Evolutionary conservation across 2,329 filamentous ascomycete genomes (phyloP), one percentile per base, ranked within the genome.

Genomic region (Epichloe baconii): DNA sequence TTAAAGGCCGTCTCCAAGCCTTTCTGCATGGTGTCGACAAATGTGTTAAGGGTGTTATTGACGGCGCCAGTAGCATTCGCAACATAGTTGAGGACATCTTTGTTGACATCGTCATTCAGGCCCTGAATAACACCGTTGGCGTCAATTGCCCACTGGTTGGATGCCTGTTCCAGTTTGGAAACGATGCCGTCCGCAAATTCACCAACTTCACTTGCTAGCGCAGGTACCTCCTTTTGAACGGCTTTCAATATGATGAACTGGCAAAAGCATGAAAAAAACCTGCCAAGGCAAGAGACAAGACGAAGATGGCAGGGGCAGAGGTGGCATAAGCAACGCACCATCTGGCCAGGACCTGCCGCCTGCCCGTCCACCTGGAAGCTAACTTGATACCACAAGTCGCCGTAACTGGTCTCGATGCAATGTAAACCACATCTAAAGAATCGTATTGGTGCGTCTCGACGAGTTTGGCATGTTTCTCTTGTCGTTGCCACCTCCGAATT

Each of bases 281-380:
- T 2, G 89, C 88, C 10, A 94, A 62, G 10, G 85, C 90, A 41
- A 96, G 80, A 5, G 85, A 83, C 6, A 96, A 76, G 5, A 96
- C 79, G 60, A 96, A 90, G n/a, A 96, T 72, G 17, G 89, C 90
- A 0, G 88, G 80, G 0, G 85, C 70, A 0, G 89, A 89, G 0
- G 89, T 95, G n/a, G 82, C 83, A 64, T 96, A 96, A 8, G 90
- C 86, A 55, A 93, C 73, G 49, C 81, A 80, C 89, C 90, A 96
- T 55, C 90, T 82, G 10, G 82, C 76, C 42, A 95, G 75, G 44
- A 86, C 78, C 65, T 88, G 83, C 48, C 79, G 77, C 58, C 83
- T 69, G 66, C 78, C 67, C 49, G 77, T 78, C 68, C 91, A 82
- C 52, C 72, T 76, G 48, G 76, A 77, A 6, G 86, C 80, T 19